Evolutionary conservation across 2,329 filamentous ascomycete species (phyloP).

Genomic region (Epichloe baconii): DNA sequence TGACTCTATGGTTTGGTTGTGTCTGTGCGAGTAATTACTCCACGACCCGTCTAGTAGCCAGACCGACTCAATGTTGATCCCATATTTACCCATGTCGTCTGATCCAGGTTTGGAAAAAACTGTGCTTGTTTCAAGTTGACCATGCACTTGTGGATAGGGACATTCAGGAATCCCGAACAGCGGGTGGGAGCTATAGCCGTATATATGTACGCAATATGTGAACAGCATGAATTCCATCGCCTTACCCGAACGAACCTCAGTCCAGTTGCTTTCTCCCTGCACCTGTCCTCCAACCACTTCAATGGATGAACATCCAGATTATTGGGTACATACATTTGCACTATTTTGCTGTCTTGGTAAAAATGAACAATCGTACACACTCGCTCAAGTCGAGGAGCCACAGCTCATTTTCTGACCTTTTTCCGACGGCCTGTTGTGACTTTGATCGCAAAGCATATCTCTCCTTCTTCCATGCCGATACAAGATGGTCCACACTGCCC

Average conservation of each 20-base stretch:
- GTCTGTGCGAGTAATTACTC: background rate
- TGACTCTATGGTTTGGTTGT: background rate
- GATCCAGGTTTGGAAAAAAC: background rate
- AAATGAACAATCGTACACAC: conserved; percentile 19
- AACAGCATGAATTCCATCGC: no score
- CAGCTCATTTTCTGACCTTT: conserved; percentile 12
- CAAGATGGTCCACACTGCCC: conserved; percentile 71
- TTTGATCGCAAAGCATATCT: conserved; percentile 25
- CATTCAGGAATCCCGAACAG: background rate
- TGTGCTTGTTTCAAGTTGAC: background rate
- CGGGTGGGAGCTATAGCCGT: no score
- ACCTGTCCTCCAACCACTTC: no score
- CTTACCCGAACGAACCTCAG: no score
- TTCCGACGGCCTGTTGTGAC: conserved; percentile 16
- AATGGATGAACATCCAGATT: no score
- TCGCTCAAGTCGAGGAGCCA: background rate
- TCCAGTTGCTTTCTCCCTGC: no score
- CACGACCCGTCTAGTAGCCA: background rate
- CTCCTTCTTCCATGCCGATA: conserved; percentile 39
- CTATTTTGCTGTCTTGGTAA: background rate
- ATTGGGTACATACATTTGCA: background rate
- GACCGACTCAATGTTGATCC: background rate
- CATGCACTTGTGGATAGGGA: background rate
- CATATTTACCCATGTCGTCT: background rate
- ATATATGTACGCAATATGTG: no score